A percentile compares a stretch with the other conserved stretches of the same genome.
These are phyloP conservation scores for Leersia perrieri DNA, from an alignment of 176 grass and related monocot genomes.

Conservation along the genomic window DNA sequence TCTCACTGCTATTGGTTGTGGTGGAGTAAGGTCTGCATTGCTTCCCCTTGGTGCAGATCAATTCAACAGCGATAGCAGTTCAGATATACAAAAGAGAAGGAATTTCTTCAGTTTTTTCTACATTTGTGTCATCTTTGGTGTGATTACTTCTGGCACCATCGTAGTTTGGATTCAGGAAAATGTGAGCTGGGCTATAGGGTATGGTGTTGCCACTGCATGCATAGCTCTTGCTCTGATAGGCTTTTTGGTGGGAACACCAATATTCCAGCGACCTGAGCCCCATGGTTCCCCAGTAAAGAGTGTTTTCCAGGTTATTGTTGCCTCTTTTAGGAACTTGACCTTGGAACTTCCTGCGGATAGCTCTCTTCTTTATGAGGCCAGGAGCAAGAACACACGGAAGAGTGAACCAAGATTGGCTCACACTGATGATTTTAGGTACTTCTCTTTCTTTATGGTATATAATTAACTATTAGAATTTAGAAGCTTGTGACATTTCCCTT, in stretches of 20 bases:
- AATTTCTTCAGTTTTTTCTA: constrained; percentile 61
- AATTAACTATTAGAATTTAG: neutral
- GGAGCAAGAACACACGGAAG: constrained; percentile 15
- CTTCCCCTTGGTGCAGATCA: constrained; percentile 71
- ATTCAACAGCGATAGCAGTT: constrained; percentile 31
- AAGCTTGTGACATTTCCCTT: neutral
- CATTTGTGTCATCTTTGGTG: constrained; percentile 54
- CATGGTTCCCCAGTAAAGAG: constrained; percentile 49
- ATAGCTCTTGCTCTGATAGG: constrained; percentile 38
- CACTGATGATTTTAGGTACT: constrained; percentile 59
- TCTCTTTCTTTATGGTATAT: neutral
- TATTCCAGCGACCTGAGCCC: constrained; percentile 25
- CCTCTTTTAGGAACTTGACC: constrained; percentile 48
- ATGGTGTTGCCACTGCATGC: constrained; percentile 44
- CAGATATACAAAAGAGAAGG: constrained; percentile 40
- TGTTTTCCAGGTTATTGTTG: constrained; percentile 50
- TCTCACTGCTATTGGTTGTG: constrained; percentile 62
- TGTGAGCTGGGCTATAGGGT: constrained; percentile 61
- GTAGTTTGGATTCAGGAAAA: constrained; percentile 67
- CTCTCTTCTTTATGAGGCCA: constrained; percentile 49
- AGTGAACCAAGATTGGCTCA: constrained; percentile 36
- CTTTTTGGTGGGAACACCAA: constrained; percentile 49
- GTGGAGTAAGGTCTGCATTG: constrained; percentile 51
- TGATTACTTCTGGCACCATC: constrained; percentile 53
- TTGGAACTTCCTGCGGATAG: constrained; percentile 41